A percentile compares a stretch with the other conserved stretches of the same genome.
These are phyloP conservation scores for Spergularia bocconei DNA, from an alignment of 148 eudicot species.

Conservation along the genomic window DNA sequence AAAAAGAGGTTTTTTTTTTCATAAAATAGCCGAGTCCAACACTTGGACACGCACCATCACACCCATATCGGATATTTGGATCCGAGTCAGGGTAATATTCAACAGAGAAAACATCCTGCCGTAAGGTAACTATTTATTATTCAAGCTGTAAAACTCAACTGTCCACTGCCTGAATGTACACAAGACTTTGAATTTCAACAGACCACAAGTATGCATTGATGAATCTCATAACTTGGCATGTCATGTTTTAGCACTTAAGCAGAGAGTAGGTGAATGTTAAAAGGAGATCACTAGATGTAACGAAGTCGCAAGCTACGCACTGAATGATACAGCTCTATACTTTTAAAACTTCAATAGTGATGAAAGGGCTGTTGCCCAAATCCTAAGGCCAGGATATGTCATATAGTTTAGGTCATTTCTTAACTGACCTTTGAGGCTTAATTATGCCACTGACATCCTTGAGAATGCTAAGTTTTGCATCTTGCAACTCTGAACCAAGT, in stretches of 20 bases:
- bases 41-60: too few relatives aligned
- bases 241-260: background rate
- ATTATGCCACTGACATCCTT: conserved; percentile 59
- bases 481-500: conserved; percentile 42
- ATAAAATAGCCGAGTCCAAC: too few relatives aligned
- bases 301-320: background rate
- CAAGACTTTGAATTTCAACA: background rate
- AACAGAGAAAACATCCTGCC: background rate
- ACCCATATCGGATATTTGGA: too few relatives aligned
- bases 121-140: background rate
- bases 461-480: conserved; percentile 48
- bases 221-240: background rate
- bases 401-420: background rate
- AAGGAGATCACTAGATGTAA: background rate
- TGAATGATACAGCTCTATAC: too few relatives aligned
- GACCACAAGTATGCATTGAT: background rate
- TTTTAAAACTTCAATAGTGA: too few relatives aligned
- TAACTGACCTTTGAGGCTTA: conserved; percentile 68
- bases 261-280: background rate
- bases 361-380: too few relatives aligned
- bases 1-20: too few relatives aligned
- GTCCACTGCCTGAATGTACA: background rate
- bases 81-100: too few relatives aligned
- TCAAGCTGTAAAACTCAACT: background rate
- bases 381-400: background rate